Base-by-base conservation (phyloP, 2,329 filamentous ascomycete species). In the Alternaria alternata region DNA sequence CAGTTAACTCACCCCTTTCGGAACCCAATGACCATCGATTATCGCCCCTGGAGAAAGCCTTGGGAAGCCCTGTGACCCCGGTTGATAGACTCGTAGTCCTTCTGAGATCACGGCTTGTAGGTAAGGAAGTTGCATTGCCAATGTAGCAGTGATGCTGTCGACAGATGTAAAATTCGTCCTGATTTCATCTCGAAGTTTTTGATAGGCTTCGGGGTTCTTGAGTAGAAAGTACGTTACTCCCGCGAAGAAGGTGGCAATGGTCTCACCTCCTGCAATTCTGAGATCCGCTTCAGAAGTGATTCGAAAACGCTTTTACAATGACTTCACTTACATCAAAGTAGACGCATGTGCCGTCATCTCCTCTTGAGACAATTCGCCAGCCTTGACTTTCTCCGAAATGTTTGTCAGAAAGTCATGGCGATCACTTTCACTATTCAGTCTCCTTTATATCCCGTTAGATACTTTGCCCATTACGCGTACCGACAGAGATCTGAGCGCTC, bases 311-410 rank as follows among this genome's bases (percentile, higher is more conserved):
- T 36, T 0, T 36, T 36, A 36, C 6, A 36, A 36, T 1, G 32
- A 7, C 3, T 39, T 28, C 11, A 52, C 49, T 9, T 41, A 52
- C 49, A 41, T 18, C 36, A 52, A 30, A 9, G 49, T 52, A 12
- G 49, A 52, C 7, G 49, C 49, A 26, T 52, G 49, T 11, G 49
- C 49, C 3, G 49, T 42, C 49, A 52, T 30, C 24, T 52, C 49
- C 36, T 52, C 49, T 18, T 52, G 20, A 16, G 34, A 18, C 16
- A 52, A n/a, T 3, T 22, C 16, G 7, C 49, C 49, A 41, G 20
- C n/a, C 22, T 41, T 38, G 16, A 41, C 34, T 20, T 41, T 41
- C 4, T 28, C 24, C 22, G 18, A 16, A 8, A 52, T 5, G 12
- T 38, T 52, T 28, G 49, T 41, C 16, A 52, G 36, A 18, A 52